These are phyloP conservation scores for Sistotremastrum niveocremeum DNA, from an alignment of 768 basidiomycete genomes.

Conservation along the genomic window DNA sequence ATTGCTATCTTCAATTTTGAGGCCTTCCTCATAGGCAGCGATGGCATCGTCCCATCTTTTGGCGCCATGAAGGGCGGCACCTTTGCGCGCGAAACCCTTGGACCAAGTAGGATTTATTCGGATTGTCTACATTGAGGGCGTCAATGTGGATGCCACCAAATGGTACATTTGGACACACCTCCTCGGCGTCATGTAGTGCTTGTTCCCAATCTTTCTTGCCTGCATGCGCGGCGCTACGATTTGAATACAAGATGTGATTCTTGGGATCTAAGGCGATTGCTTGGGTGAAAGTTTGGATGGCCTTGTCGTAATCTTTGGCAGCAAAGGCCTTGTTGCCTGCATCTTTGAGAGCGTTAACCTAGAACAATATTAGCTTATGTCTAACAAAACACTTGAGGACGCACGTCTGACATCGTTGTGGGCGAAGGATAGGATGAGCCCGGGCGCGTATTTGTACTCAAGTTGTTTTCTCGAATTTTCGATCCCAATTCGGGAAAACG, in stretches of 20 bases:
- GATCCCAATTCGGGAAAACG: no score
- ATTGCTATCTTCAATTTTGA: conserved; percentile 72
- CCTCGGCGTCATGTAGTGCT: conserved; percentile 80
- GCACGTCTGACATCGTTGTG: conserved; percentile 22
- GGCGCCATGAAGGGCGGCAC: conserved; percentile 83
- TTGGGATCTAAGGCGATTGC: conserved; percentile 71
- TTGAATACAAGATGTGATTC: conserved; percentile 87
- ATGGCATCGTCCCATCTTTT: conserved; percentile 73
- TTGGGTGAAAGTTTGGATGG: conserved; percentile 69
- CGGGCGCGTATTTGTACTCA: not conserved
- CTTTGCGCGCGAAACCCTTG: conserved; percentile 86
- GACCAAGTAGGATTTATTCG: conserved; percentile 69
- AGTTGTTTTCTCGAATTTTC: not conserved
- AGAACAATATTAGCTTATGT: not conserved
- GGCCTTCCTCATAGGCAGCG: conserved; percentile 65
- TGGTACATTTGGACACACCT: conserved; percentile 38
- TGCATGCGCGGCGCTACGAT: conserved; percentile 82
- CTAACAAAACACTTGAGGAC: conserved; percentile 8
- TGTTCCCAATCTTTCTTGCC: conserved; percentile 66
- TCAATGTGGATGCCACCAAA: not conserved
- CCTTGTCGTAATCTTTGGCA: conserved; percentile 83
- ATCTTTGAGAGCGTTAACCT: conserved; percentile 65
- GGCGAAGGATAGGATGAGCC: not conserved
- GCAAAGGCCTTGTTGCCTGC: conserved; percentile 93
- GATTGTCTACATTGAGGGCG: conserved; percentile 43